Evolutionary conservation across 352 stramenopile genomes (phyloP), one percentile per base, ranked within the genome.

Genomic region (Phytophthora sp.): DNA sequence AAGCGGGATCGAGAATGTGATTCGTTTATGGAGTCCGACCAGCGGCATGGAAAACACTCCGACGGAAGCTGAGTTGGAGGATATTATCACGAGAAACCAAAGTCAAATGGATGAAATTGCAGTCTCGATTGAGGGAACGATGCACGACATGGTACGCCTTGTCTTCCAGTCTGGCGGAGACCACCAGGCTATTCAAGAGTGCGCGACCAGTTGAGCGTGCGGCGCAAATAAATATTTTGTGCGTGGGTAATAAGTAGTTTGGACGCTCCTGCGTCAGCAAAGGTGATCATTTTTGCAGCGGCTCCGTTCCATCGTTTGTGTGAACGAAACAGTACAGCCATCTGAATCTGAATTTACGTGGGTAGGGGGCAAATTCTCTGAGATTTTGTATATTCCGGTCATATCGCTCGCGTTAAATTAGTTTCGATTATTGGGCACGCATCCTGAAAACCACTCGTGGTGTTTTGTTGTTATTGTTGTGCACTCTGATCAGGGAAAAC

Each of bases 1-100:
- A 11, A 94, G 85, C 41, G 87, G 87, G 3, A 94, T 95, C 41
- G 87, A 95, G 56, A 81, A 89, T 45, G 85, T 95, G 2, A 84
- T 95, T 68, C 82, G 87, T 6, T 55, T 95, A 39, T 95, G 87
- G 87, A 89, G 70, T 20, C 87, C 87, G 0, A 89, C 74, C 0
- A 80, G 71, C 15, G 67, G 77, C 1, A 61, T 64, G 5, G 76
- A 84, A 6, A 77, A 66, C 21, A 66, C 74, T 2, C 75, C 80
- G 11, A 82, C 57, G 0, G 67, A 82, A 51, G 70, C 77, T 12
- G 78, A 92, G 7, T 49, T 93, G 50, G 77, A 87, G 18, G 68
- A 68, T 0, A 80, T 92, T 60, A 61, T 80, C 18, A 69, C 55
- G 3, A 72, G 61, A 38, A 95, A 95, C 64, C 87, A 95, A 54